Percentiles rank a stretch among this genome's conserved stretches.
These are phyloP conservation scores for Ochetophila trinervis DNA, from an alignment of 306 rosid species.

Conservation along the genomic window DNA sequence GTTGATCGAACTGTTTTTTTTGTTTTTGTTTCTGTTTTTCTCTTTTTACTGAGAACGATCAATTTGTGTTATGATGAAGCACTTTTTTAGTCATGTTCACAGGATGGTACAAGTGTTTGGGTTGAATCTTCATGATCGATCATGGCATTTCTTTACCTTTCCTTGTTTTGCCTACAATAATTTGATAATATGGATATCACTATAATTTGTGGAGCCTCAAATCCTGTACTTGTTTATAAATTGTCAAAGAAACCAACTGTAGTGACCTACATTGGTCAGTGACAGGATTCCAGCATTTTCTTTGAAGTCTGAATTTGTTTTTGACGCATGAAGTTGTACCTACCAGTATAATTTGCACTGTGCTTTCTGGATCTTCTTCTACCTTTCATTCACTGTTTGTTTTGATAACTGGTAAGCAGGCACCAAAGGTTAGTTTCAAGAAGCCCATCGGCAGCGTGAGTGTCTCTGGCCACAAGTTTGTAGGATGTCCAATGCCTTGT, in stretches of 20 bases:
- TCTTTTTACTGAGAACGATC: no score
- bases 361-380: constrained; percentile 1
- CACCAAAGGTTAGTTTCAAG: constrained; percentile 54
- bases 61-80: no score
- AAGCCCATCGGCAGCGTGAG: constrained; percentile 50
- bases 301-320: neutral
- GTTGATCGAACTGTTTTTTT: no score
- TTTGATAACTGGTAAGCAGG: constrained; percentile 31
- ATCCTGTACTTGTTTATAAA: neutral
- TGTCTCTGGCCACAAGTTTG: constrained; percentile 60
- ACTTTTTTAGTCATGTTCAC: no score
- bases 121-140: no score
- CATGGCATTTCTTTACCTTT: no score
- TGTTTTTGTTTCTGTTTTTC: no score
- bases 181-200: neutral
- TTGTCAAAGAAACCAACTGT: neutral
- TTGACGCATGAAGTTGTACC: neutral
- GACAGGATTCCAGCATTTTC: no score
- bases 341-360: neutral
- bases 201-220: neutral
- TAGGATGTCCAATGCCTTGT: constrained; percentile 63
- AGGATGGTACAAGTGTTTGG: no score
- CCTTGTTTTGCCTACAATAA: no score
- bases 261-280: neutral
- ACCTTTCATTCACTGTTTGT: neutral